Base-by-base conservation (phyloP, 163 green algal species). In the Scenedesmus sp. region DNA sequence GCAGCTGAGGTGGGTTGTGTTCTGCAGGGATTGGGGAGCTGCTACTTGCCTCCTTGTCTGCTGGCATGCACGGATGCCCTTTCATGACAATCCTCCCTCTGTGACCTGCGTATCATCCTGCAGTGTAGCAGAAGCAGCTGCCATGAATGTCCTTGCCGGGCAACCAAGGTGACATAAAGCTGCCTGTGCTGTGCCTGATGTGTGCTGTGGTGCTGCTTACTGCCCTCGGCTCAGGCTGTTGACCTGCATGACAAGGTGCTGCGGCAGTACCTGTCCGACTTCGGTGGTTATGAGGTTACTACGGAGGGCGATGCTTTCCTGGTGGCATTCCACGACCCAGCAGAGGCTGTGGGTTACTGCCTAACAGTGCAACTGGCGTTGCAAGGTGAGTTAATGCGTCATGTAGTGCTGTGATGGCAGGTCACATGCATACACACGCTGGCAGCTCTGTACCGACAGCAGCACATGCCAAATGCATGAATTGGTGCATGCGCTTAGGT, bases 281-380 rank as follows among this genome's bases (percentile, higher is more conserved):
- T 89, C 82, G 92, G 73, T 84, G 94, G 93, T 5, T 95, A 95
- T 86, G 94, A 96, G 81, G 82, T 93, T 7, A 86, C 88, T n/a
- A 95, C 94, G 60, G 94, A 97, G 92, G 95, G 95, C 23, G 96
- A 97, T 84, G 92, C 96, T 20, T 97, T 97, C 94, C 93, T 95
- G 23, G 90, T 97, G 57, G 95, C 94, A 46, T 97, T 97, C 88
- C 92, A 96, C 73, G 88, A 95, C 10, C 84, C 95, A 15, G 84
- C 57, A 12, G 95, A 96, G 64, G 96, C 96, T 10, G 82, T 96
- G 67, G 91, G 77, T 5, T 97, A 94, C 93, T 96, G 94, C 82
- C 59, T 96, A 62, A 91, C 88, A 26, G 87, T 94, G 54, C 95
- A 97, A 90, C 84, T 94, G 46, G 92, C 90, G 3, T 90, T 95